A percentile compares a stretch with the other conserved stretches of the same genome.
Evolutionary conservation across 83 land plant species (phyloP).

Genomic region (Picea abies): DNA sequence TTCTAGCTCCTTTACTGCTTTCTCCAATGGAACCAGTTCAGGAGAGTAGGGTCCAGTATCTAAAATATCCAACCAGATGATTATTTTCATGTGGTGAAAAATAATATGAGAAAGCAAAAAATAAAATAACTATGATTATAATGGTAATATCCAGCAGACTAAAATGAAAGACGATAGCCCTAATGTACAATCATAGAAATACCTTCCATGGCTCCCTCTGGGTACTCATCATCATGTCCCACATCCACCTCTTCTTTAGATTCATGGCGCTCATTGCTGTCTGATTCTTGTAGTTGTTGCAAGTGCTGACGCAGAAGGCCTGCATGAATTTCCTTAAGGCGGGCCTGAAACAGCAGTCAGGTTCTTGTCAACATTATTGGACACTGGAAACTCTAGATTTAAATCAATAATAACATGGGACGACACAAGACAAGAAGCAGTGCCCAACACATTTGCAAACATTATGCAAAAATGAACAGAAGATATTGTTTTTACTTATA

Average conservation of each 20-base stretch:
- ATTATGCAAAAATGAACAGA: no score
- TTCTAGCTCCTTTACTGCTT: constrained; percentile 51
- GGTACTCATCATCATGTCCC: constrained; percentile 20
- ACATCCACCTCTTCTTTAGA: constrained; percentile 28
- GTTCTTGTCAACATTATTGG: background rate
- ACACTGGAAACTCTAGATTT: no score
- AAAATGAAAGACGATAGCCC: background rate
- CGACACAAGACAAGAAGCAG: background rate
- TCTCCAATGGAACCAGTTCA: constrained; percentile 35
- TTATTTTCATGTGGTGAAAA: background rate
- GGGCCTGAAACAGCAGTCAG: constrained; percentile 51
- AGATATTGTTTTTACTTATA: background rate
- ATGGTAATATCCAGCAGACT: constrained; percentile 31
- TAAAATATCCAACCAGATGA: constrained; percentile 20
- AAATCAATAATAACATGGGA: constrained; percentile 4
- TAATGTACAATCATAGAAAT: background rate
- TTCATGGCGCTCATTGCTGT: constrained; percentile 28
- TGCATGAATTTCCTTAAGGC: constrained; percentile 88
- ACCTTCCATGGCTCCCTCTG: constrained; percentile 24
- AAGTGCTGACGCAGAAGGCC: constrained; percentile 80
- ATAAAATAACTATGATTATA: background rate
- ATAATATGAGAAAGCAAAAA: constrained; percentile 7
- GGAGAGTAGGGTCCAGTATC: constrained; percentile 60
- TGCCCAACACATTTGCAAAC: no score
- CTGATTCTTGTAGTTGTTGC: constrained; percentile 60